Percentiles rank a stretch among this genome's conserved stretches.
Conservation (phyloP, 1,139 yeast species). For the Sugiyamaella novakii region DNA sequence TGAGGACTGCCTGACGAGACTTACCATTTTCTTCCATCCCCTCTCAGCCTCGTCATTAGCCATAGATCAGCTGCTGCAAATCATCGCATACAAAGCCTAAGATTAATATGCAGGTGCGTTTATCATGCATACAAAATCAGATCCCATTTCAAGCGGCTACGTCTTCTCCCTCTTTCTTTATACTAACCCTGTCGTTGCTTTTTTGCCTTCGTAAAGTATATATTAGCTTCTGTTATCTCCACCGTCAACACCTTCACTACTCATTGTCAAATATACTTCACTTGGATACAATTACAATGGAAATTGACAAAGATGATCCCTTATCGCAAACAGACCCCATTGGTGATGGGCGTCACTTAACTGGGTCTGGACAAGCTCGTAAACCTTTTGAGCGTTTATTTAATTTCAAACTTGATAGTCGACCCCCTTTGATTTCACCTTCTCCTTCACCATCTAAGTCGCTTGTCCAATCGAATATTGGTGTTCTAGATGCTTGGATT, state of each 20-base stretch:
- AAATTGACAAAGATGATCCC: not conserved
- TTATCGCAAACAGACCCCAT: not conserved
- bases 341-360: no score
- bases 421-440: not conserved
- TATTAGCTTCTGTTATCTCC: no score
- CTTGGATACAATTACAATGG: not conserved
- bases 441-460: not conserved
- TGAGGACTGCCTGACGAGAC: no score
- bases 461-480: not conserved
- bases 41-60: not conserved
- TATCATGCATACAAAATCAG: constrained; percentile 2
- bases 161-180: not conserved
- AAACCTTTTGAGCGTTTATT: not conserved
- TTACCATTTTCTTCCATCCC: no score
- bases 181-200: no score
- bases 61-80: not conserved
- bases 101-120: constrained; percentile 1
- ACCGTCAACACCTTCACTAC: no score
- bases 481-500: constrained; percentile 58
- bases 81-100: not conserved
- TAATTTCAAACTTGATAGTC: no score
- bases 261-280: not conserved
- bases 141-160: not conserved
- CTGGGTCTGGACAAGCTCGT: no score
- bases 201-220: no score